A percentile compares a stretch with the other conserved stretches of the same genome.
Conservation (phyloP, 2,329 filamentous ascomycete species). For the Zalaria sp. region DNA sequence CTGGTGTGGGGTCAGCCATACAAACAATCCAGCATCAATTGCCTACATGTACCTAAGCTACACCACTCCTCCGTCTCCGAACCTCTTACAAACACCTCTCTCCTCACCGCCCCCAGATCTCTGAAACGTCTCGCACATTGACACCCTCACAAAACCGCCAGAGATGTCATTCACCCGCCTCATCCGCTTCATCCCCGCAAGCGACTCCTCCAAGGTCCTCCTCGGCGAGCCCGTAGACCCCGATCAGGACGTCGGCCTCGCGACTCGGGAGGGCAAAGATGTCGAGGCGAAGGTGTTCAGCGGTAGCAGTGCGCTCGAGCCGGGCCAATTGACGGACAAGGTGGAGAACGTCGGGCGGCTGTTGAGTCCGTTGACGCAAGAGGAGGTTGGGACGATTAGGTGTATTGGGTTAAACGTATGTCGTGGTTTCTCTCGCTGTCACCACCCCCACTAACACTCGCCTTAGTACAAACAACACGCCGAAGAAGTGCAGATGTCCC, state of each 20-base stretch:
- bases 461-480: constrained; percentile 34
- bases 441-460: not conserved
- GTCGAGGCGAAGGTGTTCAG: constrained; percentile 44
- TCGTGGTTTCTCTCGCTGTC: not conserved
- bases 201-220: constrained; percentile 7
- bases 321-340: constrained; percentile 37
- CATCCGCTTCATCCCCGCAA: constrained; percentile 8
- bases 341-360: constrained; percentile 31
- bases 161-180: constrained; percentile 9
- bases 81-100: too few relatives aligned
- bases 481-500: constrained; percentile 35
- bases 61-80: too few relatives aligned
- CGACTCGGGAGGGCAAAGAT: constrained; percentile 40
- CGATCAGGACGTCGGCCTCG: constrained; percentile 42
- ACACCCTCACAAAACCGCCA: too few relatives aligned
- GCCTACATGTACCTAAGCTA: too few relatives aligned
- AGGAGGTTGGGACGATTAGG: constrained; percentile 42
- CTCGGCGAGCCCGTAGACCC: constrained; percentile 19
- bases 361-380: constrained; percentile 35
- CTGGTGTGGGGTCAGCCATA: too few relatives aligned
- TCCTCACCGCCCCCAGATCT: too few relatives aligned
- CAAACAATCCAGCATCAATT: too few relatives aligned
- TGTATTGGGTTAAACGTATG: constrained; percentile 44
- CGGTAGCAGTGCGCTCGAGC: constrained; percentile 41
- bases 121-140: too few relatives aligned